Conservation (phyloP, 2,329 filamentous ascomycete genomes). For the Alternaria sp. region DNA sequence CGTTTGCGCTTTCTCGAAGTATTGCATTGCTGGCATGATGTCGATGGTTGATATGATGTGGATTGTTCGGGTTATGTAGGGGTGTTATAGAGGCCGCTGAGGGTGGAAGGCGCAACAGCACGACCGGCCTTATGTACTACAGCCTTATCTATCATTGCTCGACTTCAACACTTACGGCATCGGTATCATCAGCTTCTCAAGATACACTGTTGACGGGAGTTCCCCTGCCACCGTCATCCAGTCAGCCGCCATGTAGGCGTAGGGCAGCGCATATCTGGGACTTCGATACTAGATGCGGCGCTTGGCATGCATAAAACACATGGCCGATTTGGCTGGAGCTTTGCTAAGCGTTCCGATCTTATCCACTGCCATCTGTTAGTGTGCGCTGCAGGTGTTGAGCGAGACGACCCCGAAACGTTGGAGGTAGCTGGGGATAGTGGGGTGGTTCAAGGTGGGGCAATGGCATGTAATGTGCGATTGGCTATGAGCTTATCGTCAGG, state of each 20-base stretch:
- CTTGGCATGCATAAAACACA: neutral
- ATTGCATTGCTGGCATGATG: conserved; percentile 50
- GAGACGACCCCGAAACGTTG: neutral
- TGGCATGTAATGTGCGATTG: neutral
- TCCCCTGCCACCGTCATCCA: neutral
- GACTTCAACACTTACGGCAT: neutral
- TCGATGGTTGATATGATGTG: neutral
- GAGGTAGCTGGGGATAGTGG: neutral
- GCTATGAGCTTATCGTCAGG: conserved; percentile 2
- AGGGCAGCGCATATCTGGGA: neutral
- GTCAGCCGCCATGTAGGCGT: neutral
- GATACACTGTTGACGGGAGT: neutral
- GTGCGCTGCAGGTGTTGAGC: neutral
- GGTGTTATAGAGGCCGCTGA: neutral
- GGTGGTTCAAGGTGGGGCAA: neutral
- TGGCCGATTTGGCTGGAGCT: neutral
- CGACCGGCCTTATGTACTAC: neutral
- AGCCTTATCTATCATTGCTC: neutral
- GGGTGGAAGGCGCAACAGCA: neutral
- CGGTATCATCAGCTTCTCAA: neutral
- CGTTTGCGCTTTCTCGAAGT: conserved; percentile 65
- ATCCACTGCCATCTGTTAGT: neutral
- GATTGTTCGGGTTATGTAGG: neutral
- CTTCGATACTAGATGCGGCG: neutral
- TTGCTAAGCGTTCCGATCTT: neutral